A percentile compares a stretch with the other conserved stretches of the same genome.
Conservation (phyloP, 495 filamentous ascomycete genomes). For the Elaphomyces granulatus region DNA sequence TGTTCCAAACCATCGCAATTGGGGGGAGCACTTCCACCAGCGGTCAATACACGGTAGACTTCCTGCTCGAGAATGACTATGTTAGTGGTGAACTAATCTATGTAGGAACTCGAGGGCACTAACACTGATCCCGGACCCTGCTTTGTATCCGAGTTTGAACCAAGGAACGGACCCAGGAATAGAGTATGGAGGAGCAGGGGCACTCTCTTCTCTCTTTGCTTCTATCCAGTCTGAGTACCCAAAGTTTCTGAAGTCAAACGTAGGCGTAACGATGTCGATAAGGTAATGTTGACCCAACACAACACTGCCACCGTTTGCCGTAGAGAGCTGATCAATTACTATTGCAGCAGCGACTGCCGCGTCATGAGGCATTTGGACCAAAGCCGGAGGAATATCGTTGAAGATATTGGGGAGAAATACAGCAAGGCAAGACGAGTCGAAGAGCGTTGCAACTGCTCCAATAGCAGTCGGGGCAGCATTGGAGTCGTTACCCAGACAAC, state of each 20-base stretch:
- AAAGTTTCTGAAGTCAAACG: conserved; percentile 41
- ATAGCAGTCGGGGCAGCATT: conserved; percentile 20
- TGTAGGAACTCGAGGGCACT: conserved; percentile 2
- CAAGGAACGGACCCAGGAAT: conserved; percentile 42
- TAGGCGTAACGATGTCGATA: conserved; percentile 32
- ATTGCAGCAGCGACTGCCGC: conserved; percentile 18
- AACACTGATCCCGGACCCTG: conserved; percentile 33
- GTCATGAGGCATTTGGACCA: conserved; percentile 27
- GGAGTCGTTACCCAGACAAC: conserved; percentile 33
- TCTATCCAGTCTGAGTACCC: conserved; percentile 23
- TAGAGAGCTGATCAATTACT: conserved; percentile 15
- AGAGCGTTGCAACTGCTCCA: conserved; percentile 55
- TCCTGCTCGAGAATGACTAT: no score
- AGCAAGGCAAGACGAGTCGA: conserved; percentile 42
- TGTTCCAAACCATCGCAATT: conserved; percentile 27
- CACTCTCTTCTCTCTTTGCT: conserved; percentile 29
- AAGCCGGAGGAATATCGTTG: conserved; percentile 22
- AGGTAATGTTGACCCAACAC: conserved; percentile 55
- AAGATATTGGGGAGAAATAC: conserved; percentile 9
- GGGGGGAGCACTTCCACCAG: conserved; percentile 38
- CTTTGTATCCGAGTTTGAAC: conserved; percentile 37
- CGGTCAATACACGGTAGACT: conserved; percentile 58
- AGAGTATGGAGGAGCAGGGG: conserved; percentile 36
- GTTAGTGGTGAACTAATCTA: conserved; percentile 8
- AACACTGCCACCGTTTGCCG: conserved; percentile 7